Evolutionary conservation across 164 flowering plant genomes (phyloP).

Genomic region (Magnolia officinalis): DNA sequence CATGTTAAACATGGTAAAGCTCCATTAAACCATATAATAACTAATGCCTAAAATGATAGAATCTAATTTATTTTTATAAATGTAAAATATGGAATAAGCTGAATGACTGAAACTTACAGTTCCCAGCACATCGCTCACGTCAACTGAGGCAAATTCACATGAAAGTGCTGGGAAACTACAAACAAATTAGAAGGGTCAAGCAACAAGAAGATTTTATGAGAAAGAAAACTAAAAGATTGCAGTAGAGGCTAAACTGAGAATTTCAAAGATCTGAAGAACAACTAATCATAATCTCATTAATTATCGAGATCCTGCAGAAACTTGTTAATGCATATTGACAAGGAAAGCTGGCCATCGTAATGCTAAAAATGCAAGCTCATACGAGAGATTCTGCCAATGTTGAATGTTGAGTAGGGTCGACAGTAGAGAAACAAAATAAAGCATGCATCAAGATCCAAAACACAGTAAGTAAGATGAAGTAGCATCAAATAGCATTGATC

Average conservation of each 20-base stretch:
- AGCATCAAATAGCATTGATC: neutral
- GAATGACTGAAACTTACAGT: slow-evolving; percentile 67
- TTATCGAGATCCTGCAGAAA: neutral
- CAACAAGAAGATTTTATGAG: neutral
- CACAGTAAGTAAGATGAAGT: too few relatives aligned
- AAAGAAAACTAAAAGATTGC: neutral
- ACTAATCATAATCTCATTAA: neutral
- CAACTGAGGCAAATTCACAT: slow-evolving; percentile 98
- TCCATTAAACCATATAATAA: neutral
- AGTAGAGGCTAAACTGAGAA: neutral
- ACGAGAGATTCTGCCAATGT: too few relatives aligned
- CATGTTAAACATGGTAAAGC: neutral
- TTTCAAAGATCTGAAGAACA: neutral
- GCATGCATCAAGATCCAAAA: neutral
- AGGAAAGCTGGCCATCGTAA: neutral
- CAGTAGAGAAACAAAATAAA: neutral
- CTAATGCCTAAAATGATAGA: neutral
- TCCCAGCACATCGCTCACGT: slow-evolving; percentile 94
- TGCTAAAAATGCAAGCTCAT: neutral
- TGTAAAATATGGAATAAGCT: neutral
- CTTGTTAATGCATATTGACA: neutral
- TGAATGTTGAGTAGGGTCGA: too few relatives aligned
- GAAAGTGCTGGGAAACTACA: slow-evolving; percentile 95
- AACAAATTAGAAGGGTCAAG: neutral
- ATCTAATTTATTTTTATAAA: neutral